Conservation (phyloP, 73 alveolate species). For the Paramecium primaurelia region DNA sequence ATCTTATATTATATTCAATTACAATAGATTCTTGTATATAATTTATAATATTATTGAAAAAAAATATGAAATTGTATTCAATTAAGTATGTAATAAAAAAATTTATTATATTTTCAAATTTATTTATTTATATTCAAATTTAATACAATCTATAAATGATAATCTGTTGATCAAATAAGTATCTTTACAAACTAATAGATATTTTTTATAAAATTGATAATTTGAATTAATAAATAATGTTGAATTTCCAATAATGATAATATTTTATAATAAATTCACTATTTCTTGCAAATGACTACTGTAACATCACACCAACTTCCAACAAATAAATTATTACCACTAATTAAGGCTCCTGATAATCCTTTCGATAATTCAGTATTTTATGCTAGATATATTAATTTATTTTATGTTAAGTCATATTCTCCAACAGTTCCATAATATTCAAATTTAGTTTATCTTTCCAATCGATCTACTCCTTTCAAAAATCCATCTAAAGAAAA, state of each 20-base stretch:
- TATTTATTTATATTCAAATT: too few species aligned
- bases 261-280: not conserved
- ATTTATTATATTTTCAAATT: too few species aligned
- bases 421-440: not conserved
- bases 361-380: not conserved
- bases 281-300: not conserved
- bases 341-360: not conserved
- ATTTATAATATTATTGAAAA: too few species aligned
- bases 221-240: not conserved
- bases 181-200: too few species aligned
- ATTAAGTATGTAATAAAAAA: too few species aligned
- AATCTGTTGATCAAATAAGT: too few species aligned
- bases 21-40: too few species aligned
- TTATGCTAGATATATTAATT: not conserved
- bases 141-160: too few species aligned
- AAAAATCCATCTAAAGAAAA: not conserved
- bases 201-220: not conserved
- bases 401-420: not conserved
- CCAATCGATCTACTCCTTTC: not conserved
- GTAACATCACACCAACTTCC: conserved; percentile 23
- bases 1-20: not conserved
- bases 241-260: not conserved
- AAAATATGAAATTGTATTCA: too few species aligned
- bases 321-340: not conserved
- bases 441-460: not conserved